Conservation (phyloP, 2,329 filamentous ascomycete species). For the Pseudogymnoascus sp. region DNA sequence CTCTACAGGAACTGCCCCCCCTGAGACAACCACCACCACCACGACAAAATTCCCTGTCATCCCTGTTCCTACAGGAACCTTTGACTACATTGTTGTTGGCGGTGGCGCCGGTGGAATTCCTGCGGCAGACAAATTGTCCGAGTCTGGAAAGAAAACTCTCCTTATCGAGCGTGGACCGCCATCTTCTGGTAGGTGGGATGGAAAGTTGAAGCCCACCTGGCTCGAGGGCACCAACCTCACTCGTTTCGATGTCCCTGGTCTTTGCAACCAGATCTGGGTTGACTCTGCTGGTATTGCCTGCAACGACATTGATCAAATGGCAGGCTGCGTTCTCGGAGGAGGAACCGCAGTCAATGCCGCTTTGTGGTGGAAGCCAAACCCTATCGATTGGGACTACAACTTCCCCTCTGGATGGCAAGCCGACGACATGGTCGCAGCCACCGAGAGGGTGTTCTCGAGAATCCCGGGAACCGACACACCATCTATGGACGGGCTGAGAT, state of each 20-base stretch:
- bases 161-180: slow-evolving; percentile 11
- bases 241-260: slow-evolving; percentile 8
- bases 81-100: slow-evolving; percentile 11
- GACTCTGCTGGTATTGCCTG: slow-evolving; percentile 29
- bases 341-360: slow-evolving; percentile 48
- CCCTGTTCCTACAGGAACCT: background rate
- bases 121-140: slow-evolving; percentile 10
- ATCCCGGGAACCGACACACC: slow-evolving; percentile 61
- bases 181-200: slow-evolving; percentile 7
- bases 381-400: slow-evolving; percentile 61
- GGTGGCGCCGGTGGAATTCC: slow-evolving; percentile 12
- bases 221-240: slow-evolving; percentile 8
- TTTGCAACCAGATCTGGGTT: slow-evolving; percentile 7
- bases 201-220: background rate
- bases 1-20: background rate
- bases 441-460: slow-evolving; percentile 54
- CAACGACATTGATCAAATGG: slow-evolving; percentile 49
- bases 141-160: slow-evolving; percentile 7
- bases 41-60: slow-evolving; percentile 15
- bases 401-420: slow-evolving; percentile 62
- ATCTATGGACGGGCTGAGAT: slow-evolving; percentile 56
- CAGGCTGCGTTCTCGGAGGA: slow-evolving; percentile 61
- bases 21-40: slow-evolving; percentile 14
- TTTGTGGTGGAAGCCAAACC: slow-evolving; percentile 57
- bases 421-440: slow-evolving; percentile 49